Base-by-base conservation (phyloP, 2,329 filamentous ascomycete genomes). In the Neonectria punicea region DNA sequence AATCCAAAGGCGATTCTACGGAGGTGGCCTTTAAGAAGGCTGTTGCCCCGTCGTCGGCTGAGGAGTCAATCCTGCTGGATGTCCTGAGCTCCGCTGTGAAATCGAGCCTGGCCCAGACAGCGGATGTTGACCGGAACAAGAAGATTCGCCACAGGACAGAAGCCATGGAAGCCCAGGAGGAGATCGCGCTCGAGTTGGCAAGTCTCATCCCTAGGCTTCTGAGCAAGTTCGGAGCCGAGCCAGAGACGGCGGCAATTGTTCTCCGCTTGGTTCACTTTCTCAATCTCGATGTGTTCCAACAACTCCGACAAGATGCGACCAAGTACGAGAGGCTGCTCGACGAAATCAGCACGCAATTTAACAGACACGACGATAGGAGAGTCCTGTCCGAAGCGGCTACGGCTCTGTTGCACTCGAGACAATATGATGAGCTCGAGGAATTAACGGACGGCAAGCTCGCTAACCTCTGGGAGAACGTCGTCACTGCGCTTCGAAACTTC, bases 321-420 rank as follows among this genome's bases (percentile, higher is more conserved):
- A 91, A 90, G 2, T 97, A 97, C 75, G 88, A 90, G 7, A 89
- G 91, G 22, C 82, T 98, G 32, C 84, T 99, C 1, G 94, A 97
- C 71, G 94, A 98, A 74, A 93, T 98, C 72, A 94, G 93, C 78
- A 93, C 93, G 63, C 96, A 99, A 73, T 98, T 99, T 80, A 90
- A 92, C 73, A 90, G 93, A n/a, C 96, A 99, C 75, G 92, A 93
- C 47, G 93, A 97, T 74, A 92, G 93, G 72, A 88, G 88, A 60
- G 94, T 98, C 18, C 85, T 99, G 50, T 89, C 89, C 11, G 94
- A 98, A 78, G 95, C 94, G 14, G 91, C 92, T 30, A 86, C 89
- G 22, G 93, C 94, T 5, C 87, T 99, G 41, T 82, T 97, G 34
- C 93, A 97, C 76, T 94, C 95, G 9, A 90, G 93, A 69, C 90